Percentiles rank a stretch among this genome's conserved stretches.
phyloP scores from a whole-genome alignment of 192 early-diverging fungal species.

The Entomortierella beljakovae region DNA sequence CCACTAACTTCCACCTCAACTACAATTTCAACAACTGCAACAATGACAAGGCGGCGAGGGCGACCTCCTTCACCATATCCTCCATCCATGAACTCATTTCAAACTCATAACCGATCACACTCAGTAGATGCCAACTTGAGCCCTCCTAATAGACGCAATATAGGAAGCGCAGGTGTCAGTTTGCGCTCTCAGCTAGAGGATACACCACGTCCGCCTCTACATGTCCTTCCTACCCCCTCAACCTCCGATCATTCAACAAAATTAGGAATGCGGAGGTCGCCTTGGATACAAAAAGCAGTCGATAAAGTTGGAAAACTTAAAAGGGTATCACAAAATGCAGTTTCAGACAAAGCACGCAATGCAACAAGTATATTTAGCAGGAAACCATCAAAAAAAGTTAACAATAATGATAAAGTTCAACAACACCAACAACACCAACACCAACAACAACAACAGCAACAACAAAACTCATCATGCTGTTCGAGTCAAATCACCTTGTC shows the following conservation, averaged over 20 bases:
- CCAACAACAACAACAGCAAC: background rate
- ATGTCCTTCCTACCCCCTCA: background rate
- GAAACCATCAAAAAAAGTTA: background rate
- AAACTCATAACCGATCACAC: background rate
- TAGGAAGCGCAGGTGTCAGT: background rate
- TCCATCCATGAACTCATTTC: background rate
- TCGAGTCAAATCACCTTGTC: background rate
- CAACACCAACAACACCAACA: background rate
- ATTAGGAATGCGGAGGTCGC: background rate
- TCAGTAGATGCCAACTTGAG: background rate
- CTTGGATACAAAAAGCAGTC: background rate
- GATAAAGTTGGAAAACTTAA: background rate
- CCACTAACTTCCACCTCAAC: background rate
- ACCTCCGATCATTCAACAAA: background rate
- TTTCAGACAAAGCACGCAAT: background rate
- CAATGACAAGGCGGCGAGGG: background rate
- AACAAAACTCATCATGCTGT: background rate
- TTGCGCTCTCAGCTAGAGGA: background rate
- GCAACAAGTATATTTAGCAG: background rate
- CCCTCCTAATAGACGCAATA: background rate
- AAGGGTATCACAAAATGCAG: background rate
- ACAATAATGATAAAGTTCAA: background rate
- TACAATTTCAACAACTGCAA: background rate
- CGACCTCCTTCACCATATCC: conserved; percentile 6
- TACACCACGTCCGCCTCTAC: background rate